Evolutionary conservation across 257 asterid species (phyloP), one percentile per base, ranked within the genome.

Genomic region (Jacaranda copaia): DNA sequence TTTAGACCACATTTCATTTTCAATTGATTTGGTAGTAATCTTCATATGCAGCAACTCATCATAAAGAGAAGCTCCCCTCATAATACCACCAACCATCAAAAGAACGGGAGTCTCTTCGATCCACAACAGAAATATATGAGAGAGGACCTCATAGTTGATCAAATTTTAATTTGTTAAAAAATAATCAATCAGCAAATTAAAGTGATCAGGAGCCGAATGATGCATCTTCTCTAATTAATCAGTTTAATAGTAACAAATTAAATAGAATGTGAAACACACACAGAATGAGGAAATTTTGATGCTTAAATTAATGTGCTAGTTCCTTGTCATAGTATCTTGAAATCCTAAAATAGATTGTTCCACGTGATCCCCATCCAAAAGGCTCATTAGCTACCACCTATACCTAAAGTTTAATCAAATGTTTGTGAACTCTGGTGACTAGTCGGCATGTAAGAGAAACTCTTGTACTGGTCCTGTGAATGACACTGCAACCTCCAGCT

Each of bases 401-500:
- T n/a, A 66, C 71, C 83, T 88, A 89, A 9, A 91, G 77, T 82
- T 87, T 93, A 72, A 93, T 84, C 20, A 90, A 78, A 74, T 85
- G 84, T 73, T 85, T 91, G 83, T 68, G 93, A 74, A 85, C 97
- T 86, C 85, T 93, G 5, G 83, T 83, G 73, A 96, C 97, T 35
- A 83, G 72, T 53, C 99, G 92, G 75, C 99, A 91, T 4, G 98
- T 96, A 81, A 95, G 89, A 63, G 99, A 96, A 84, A 93, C 81
- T 87, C 99, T 83, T 61, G 90, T 86, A 39, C 74, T 43, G 77
- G 89, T 88, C 88, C 99, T 85, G 81, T 75, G 87, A 80, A 92
- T 85, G 55, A 75, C 77, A 76, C 51, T 55, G 59, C 72, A 84
- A 56, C 80, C 77, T 80, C 70, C 82, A 62, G 75, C 77, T 74